Percentiles rank a stretch among this genome's conserved stretches.
Evolutionary conservation across 73 alveolate species (phyloP).

Genomic region (Uronychia binucleata): DNA sequence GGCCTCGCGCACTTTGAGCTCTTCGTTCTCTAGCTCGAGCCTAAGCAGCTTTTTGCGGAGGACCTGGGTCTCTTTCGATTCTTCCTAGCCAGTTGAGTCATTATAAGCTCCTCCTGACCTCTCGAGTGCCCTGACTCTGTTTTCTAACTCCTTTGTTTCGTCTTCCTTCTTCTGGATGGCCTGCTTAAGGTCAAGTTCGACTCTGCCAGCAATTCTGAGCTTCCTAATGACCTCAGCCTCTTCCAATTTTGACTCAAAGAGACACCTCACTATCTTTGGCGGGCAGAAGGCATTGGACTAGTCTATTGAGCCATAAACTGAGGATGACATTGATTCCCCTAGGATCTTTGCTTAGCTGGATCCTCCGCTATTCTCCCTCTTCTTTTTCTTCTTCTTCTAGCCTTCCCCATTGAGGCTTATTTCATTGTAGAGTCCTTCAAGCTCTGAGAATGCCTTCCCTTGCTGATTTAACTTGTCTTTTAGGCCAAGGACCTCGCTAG

Average conservation of each 20-base stretch:
- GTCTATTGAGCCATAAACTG: too few species aligned
- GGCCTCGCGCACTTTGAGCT: constrained; percentile 15
- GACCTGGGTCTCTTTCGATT: constrained; percentile 9
- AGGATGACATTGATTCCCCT: too few species aligned
- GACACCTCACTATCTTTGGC: constrained; percentile 7
- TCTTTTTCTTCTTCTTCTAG: background rate
- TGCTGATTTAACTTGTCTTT: constrained; percentile 29
- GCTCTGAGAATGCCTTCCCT: constrained; percentile 31
- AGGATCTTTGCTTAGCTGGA: too few species aligned
- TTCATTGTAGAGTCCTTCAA: constrained; percentile 16
- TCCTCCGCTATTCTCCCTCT: background rate
- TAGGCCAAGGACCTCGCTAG: background rate
- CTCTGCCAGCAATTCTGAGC: constrained; percentile 14
- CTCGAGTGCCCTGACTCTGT: constrained; percentile 2
- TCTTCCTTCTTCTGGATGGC: background rate
- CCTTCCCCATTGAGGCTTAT: constrained; percentile 11
- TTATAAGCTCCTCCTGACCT: background rate
- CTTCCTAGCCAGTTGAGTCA: background rate
- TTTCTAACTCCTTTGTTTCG: background rate
- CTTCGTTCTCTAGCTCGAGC: constrained; percentile 45
- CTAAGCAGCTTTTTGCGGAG: constrained; percentile 17
- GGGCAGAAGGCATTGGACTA: background rate
- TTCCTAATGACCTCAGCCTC: constrained; percentile 15
- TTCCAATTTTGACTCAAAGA: constrained; percentile 2
- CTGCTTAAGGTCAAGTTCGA: constrained; percentile 2